Evolutionary conservation across 768 basidiomycete genomes (phyloP).

Genomic region (Gelatoporia subvermispora): DNA sequence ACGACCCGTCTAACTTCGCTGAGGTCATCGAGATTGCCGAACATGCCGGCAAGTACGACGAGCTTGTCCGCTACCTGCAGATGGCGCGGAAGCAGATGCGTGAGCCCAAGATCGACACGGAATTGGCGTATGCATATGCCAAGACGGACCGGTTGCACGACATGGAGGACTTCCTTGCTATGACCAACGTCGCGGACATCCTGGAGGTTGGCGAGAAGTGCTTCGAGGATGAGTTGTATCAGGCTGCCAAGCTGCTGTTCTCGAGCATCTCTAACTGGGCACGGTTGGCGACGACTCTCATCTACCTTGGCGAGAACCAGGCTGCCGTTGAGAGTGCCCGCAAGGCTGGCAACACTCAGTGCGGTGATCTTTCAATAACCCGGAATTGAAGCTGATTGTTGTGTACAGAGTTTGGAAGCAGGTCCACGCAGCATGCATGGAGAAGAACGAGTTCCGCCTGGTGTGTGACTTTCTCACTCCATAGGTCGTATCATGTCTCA

Average conservation of each 20-base stretch:
- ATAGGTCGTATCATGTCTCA: too few species aligned
- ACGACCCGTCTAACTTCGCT: slow-evolving; percentile 87
- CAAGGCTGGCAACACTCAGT: slow-evolving; percentile 99
- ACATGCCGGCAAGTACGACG: slow-evolving; percentile 87
- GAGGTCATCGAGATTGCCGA: slow-evolving; percentile 96
- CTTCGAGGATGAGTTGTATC: slow-evolving; percentile 96
- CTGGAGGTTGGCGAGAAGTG: slow-evolving; percentile 98
- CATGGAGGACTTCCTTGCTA: slow-evolving; percentile 98
- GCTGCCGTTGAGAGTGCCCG: slow-evolving; percentile 98
- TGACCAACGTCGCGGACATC: slow-evolving; percentile 98
- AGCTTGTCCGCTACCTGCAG: slow-evolving; percentile 94
- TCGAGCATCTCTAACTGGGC: slow-evolving; percentile 99
- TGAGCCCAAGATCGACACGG: slow-evolving; percentile 97
- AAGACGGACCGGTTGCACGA: slow-evolving; percentile 97
- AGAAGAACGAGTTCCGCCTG: slow-evolving; percentile 94
- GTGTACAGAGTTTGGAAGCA: slow-evolving; percentile 93
- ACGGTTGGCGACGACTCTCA: slow-evolving; percentile 93
- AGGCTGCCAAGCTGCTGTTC: slow-evolving; percentile 94
- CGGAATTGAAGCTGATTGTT: neutral
- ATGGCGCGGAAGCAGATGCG: slow-evolving; percentile 97
- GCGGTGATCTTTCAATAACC: slow-evolving; percentile 24
- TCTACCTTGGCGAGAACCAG: slow-evolving; percentile 97
- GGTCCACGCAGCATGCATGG: slow-evolving; percentile 96
- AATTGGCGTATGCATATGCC: slow-evolving; percentile 96
- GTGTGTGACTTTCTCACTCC: slow-evolving; percentile 29